Base-by-base conservation (phyloP, 2,329 filamentous ascomycete genomes). In the Fonsecaea erecta region DNA sequence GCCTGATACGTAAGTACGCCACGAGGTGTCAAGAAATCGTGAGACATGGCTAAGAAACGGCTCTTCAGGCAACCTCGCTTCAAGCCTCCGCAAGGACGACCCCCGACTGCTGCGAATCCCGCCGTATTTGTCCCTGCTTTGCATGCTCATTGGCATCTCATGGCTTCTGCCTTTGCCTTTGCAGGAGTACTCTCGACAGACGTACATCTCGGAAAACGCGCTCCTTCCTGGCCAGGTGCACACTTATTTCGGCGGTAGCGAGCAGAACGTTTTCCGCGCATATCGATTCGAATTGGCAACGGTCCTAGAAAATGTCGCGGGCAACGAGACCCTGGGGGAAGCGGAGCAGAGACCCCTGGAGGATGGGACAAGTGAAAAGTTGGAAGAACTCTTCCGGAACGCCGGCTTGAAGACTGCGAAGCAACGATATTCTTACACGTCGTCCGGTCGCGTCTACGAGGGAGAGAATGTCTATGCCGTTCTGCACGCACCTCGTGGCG, bases 141-240 rank as follows among this genome's bases (percentile, higher is more conserved):
- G 91, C 78, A 88, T 98, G 72, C 73, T 94, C 55, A 85, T 97
- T 73, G 95, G 95, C 60, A 86, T 97, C 62, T 86, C 87, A 71
- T 99, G 94, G 92, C 87, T 99, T 14, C 86, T 97, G 24, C 84
- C 98, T 34, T 86, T 99, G 1, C 95, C 95, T 2, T 84, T 98
- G 60, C 86, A 98, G 77, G 86, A 93, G 71, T 97, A 98, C 81
- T 97, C 93, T 57, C 88, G 95, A 70, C 85, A 86, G 66, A 99
- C 94, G 0, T 99, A 99, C 78, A 95, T 99, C 64, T 98, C 94
- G 51, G 95, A 99, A 78, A 99, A 99, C 77, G 95, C 95, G 11
- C 87, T 99, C 35, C 83, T 99, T 14, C 95, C 95, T 0, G 95
- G 93, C 1, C 95, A 99, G 78, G 95, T 98, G 8, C 94, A 98